phyloP scores from a whole-genome alignment of 176 grass and related monocot genomes.

The Rhynchospora pubera region DNA sequence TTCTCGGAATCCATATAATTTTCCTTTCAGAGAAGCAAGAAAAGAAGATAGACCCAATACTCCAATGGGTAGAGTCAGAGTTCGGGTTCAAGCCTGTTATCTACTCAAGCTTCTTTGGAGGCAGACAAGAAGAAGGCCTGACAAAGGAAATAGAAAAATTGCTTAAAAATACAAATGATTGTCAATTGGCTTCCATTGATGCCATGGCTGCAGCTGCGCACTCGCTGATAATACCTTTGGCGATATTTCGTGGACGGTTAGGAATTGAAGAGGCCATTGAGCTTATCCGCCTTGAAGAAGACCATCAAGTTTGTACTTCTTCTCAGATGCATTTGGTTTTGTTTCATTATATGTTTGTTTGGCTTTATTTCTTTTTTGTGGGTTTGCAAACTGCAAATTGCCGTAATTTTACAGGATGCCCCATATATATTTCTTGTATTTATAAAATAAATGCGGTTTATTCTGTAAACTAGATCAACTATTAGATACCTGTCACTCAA shows the following conservation, averaged over 20 bases:
- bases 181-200: constrained; percentile 82
- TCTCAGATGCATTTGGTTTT: background rate
- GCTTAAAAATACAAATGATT: constrained; percentile 57
- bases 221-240: constrained; percentile 83
- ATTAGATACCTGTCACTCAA: background rate
- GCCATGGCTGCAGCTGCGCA: constrained; percentile 84
- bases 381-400: background rate
- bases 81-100: constrained; percentile 65
- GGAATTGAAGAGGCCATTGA: constrained; percentile 83
- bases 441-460: background rate
- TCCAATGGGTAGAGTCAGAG: constrained; percentile 72
- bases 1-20: constrained; percentile 11
- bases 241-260: constrained; percentile 53
- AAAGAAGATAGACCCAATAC: constrained; percentile 80
- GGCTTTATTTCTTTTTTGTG: background rate
- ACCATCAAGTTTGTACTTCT: constrained; percentile 55
- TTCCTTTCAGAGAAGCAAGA: constrained; percentile 64
- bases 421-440: background rate
- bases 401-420: background rate
- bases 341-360: constrained; percentile 14
- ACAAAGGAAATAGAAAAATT: constrained; percentile 44
- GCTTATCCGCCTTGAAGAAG: constrained; percentile 91
- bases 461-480: background rate
- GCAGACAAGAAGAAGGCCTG: constrained; percentile 69
- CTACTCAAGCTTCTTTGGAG: constrained; percentile 69